Conservation (phyloP, 2,329 filamentous ascomycete species). For the Xylariaceae sp. region DNA sequence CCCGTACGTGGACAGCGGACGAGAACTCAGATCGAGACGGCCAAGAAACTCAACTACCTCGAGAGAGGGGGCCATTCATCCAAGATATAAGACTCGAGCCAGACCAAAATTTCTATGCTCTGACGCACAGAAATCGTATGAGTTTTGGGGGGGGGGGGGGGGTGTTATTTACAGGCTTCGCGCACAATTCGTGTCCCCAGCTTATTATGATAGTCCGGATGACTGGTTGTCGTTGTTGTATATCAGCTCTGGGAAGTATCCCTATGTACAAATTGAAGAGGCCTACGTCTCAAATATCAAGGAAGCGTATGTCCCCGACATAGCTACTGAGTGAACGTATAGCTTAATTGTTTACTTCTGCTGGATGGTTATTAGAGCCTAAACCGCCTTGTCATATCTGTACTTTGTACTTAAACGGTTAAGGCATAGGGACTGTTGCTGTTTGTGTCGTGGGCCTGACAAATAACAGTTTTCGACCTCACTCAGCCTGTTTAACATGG, state of each 20-base stretch:
- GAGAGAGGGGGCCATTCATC: conserved; percentile 45
- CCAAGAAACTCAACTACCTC: conserved; percentile 64
- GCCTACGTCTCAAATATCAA: conserved; percentile 1
- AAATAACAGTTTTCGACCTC: too few species aligned
- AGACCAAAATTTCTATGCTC: neutral
- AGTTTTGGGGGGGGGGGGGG: conserved; percentile 14
- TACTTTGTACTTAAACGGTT: too few species aligned
- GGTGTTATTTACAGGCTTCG: conserved; percentile 2
- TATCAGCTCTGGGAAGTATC: conserved; percentile 2
- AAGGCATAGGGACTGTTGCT: too few species aligned
- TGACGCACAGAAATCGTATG: neutral
- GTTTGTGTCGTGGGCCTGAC: too few species aligned
- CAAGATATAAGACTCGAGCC: conserved; percentile 14
- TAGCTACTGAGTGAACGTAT: neutral
- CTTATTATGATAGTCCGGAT: neutral
- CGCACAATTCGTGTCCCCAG: neutral
- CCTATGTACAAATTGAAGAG: conserved; percentile 14
- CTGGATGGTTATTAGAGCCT: neutral
- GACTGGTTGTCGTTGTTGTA: conserved; percentile 1
- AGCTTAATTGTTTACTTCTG: neutral
- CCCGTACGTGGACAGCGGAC: conserved; percentile 91
- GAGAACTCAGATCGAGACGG: conserved; percentile 68
- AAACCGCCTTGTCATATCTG: neutral
- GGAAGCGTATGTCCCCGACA: neutral
- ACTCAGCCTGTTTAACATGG: too few species aligned